phyloP scores from a whole-genome alignment of 805 yeast genomes.

The Yamadazyma akitaensis region DNA sequence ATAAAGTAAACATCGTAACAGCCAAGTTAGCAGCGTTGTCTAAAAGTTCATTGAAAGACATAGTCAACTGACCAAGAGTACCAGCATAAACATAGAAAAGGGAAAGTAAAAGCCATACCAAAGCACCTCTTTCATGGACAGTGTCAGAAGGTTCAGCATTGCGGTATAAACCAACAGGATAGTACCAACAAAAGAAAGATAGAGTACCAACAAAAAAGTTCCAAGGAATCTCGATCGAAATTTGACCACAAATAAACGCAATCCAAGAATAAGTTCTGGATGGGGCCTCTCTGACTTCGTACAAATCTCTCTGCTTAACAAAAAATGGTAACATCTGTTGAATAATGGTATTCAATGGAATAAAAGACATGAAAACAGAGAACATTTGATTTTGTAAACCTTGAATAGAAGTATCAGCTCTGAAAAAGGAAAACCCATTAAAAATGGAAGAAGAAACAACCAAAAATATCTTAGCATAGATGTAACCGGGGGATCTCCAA shows the following conservation, averaged over 20 bases:
- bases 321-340: constrained; percentile 45
- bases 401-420: constrained; percentile 57
- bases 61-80: constrained; percentile 23
- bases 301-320: constrained; percentile 39
- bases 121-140: constrained; percentile 52
- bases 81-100: constrained; percentile 25
- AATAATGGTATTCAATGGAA: constrained; percentile 37
- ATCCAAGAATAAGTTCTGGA: constrained; percentile 44
- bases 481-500: constrained; percentile 62
- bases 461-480: constrained; percentile 58
- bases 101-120: constrained; percentile 27
- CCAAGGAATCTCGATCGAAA: constrained; percentile 47
- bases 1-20: constrained; percentile 27
- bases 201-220: constrained; percentile 42
- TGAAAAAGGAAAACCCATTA: constrained; percentile 71
- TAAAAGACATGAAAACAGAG: constrained; percentile 44
- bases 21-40: constrained; percentile 33
- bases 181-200: constrained; percentile 50
- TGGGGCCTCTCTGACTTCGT: constrained; percentile 45
- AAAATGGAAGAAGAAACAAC: constrained; percentile 55
- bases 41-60: constrained; percentile 27
- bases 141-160: constrained; percentile 50
- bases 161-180: constrained; percentile 47
- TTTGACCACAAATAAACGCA: constrained; percentile 38
- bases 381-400: constrained; percentile 65